These are phyloP conservation scores for Brassica nigra DNA, from an alignment of 345 rosid genomes.

Conservation along the genomic window DNA sequence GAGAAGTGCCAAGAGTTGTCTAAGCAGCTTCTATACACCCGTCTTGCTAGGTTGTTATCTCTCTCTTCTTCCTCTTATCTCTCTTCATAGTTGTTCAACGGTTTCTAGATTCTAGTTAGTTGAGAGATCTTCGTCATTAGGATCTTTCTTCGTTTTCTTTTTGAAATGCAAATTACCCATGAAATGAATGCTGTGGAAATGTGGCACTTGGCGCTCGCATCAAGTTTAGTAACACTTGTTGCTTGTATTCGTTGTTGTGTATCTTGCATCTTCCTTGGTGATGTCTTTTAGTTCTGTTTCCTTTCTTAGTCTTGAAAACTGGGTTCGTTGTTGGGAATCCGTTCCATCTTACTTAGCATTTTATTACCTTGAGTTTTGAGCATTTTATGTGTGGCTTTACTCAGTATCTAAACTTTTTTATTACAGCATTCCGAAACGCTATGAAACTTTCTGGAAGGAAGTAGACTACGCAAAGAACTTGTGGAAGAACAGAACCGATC, in stretches of 20 bases:
- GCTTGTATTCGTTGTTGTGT: too few relatives aligned
- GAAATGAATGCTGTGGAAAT: too few relatives aligned
- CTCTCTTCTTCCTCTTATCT: conserved; percentile 1
- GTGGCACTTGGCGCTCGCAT: too few relatives aligned
- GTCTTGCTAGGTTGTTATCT: conserved; percentile 70
- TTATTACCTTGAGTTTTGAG: background rate
- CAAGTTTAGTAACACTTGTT: too few relatives aligned
- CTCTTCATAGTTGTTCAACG: background rate
- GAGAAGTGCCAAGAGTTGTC: conserved; percentile 72
- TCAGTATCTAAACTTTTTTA: conserved; percentile 12
- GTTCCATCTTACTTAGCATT: background rate
- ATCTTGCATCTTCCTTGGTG: background rate
- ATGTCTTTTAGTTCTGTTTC: background rate
- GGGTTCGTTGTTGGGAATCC: background rate
- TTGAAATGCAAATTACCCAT: too few relatives aligned
- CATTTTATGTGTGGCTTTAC: background rate
- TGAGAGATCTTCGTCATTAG: background rate
- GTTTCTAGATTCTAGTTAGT: background rate
- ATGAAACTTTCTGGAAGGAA: conserved; percentile 80
- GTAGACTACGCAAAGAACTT: conserved; percentile 59
- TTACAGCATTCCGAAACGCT: conserved; percentile 66
- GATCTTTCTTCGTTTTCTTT: background rate
- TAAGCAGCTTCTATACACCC: conserved; percentile 84
- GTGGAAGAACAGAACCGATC: conserved; percentile 65
- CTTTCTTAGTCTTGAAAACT: background rate